Conservation (phyloP, 139 green algal genomes). For the Volvox reticuliferus region DNA sequence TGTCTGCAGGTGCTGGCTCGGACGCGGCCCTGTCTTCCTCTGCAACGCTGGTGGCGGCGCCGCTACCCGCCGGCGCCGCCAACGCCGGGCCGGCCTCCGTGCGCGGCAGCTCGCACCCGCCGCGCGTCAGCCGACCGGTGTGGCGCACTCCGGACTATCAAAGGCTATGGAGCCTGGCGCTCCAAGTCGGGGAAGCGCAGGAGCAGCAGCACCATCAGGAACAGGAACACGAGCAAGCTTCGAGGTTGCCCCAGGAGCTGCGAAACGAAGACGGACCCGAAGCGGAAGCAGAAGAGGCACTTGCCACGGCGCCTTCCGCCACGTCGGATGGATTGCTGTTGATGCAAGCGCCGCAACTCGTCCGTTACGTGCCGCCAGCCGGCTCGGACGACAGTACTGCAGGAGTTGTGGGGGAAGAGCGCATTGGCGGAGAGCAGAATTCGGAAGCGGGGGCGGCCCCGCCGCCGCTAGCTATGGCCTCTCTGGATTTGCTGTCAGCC, state of each 20-base stretch:
- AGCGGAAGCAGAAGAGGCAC: neutral
- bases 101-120: slow-evolving; percentile 18
- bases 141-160: slow-evolving; percentile 72
- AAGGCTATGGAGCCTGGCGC: slow-evolving; percentile 68
- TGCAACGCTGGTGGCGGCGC: neutral
- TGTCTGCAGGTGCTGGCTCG: slow-evolving; percentile 9
- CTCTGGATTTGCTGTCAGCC: neutral
- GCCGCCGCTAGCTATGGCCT: neutral
- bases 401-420: neutral
- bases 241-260: neutral
- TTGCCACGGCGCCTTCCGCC: neutral
- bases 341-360: neutral
- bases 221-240: neutral
- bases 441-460: neutral
- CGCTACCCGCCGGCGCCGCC: neutral
- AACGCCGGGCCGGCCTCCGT: neutral
- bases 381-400: neutral
- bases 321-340: neutral
- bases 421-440: neutral
- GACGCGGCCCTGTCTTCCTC: neutral
- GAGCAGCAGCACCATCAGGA: slow-evolving; percentile 26
- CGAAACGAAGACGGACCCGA: neutral
- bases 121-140: slow-evolving; percentile 33
- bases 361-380: neutral
- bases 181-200: slow-evolving; percentile 65